Conservation (phyloP, 108 stramenopile species). For the Skeletonema menzelii region DNA sequence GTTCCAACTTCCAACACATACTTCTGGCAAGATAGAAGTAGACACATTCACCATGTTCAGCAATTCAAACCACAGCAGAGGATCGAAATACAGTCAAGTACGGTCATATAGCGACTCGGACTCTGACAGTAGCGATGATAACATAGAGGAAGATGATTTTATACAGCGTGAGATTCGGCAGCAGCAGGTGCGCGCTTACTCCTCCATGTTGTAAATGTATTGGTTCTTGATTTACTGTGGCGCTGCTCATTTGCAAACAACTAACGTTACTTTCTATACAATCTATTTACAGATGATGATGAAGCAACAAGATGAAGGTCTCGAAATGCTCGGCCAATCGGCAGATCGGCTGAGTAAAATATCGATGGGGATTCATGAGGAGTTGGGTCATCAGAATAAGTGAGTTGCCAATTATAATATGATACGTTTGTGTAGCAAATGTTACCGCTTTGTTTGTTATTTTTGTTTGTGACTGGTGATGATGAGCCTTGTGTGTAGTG, state of each 20-base stretch:
- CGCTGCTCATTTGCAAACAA: not conserved
- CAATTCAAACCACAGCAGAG: not conserved
- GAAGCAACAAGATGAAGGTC: conserved; percentile 79
- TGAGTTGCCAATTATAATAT: conserved; percentile 9
- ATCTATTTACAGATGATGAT: conserved; percentile 50
- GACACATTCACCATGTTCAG: conserved; percentile 6
- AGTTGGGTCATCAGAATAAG: conserved; percentile 84
- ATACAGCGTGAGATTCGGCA: conserved; percentile 37
- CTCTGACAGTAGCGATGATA: conserved; percentile 18
- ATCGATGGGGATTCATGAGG: conserved; percentile 84
- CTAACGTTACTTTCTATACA: not conserved
- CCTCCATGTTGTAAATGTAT: conserved; percentile 1
- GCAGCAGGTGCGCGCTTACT: conserved; percentile 52
- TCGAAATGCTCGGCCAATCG: conserved; percentile 76
- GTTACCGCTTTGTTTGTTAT: not conserved
- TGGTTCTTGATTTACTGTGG: not conserved
- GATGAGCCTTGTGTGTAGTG: no score
- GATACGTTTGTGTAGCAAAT: not conserved
- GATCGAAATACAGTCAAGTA: conserved; percentile 13
- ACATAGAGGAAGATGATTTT: conserved; percentile 46
- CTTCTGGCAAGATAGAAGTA: no score
- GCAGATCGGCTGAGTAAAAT: conserved; percentile 79
- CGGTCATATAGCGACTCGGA: conserved; percentile 20
- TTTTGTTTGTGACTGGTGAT: not conserved
- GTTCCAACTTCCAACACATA: no score